A percentile compares a stretch with the other conserved stretches of the same genome.
phyloP scores from a whole-genome alignment of 805 yeast genomes.

The Lipomyces kockii region DNA sequence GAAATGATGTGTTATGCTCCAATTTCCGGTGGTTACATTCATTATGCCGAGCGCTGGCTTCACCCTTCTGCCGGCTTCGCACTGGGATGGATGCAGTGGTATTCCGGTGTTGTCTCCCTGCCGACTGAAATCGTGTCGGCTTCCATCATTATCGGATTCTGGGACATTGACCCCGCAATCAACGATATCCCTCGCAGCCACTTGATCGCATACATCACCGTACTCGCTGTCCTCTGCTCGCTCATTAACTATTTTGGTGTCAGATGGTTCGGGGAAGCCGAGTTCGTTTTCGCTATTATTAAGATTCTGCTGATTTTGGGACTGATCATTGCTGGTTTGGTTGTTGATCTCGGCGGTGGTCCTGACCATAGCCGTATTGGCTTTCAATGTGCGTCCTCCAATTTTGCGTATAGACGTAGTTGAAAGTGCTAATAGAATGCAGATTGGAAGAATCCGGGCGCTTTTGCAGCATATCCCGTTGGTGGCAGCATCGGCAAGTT shows the following conservation, averaged over 20 bases:
- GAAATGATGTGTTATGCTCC: constrained; percentile 46
- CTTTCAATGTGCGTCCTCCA: constrained; percentile 52
- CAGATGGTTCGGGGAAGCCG: constrained; percentile 52
- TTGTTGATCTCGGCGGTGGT: constrained; percentile 75
- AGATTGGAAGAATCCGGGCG: constrained; percentile 69
- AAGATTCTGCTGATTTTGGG: constrained; percentile 70
- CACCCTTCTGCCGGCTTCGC: constrained; percentile 73
- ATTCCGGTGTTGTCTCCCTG: constrained; percentile 59
- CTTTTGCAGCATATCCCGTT: constrained; percentile 55
- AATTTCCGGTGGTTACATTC: constrained; percentile 57
- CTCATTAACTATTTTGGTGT: constrained; percentile 54
- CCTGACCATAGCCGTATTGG: constrained; percentile 76
- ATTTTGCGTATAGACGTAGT: neutral
- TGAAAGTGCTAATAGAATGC: constrained; percentile 22
- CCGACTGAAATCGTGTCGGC: constrained; percentile 75
- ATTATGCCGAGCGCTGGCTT: constrained; percentile 62
- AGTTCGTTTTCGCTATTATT: constrained; percentile 63
- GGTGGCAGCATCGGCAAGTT: constrained; percentile 55
- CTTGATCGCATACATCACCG: constrained; percentile 57
- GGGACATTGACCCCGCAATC: constrained; percentile 45
- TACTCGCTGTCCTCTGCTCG: constrained; percentile 53
- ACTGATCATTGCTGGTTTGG: constrained; percentile 64
- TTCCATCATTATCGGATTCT: constrained; percentile 58
- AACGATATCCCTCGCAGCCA: constrained; percentile 47
- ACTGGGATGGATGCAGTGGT: constrained; percentile 65